phyloP scores from a whole-genome alignment of 192 early-diverging fungal species.

The Coemansia sp. region DNA sequence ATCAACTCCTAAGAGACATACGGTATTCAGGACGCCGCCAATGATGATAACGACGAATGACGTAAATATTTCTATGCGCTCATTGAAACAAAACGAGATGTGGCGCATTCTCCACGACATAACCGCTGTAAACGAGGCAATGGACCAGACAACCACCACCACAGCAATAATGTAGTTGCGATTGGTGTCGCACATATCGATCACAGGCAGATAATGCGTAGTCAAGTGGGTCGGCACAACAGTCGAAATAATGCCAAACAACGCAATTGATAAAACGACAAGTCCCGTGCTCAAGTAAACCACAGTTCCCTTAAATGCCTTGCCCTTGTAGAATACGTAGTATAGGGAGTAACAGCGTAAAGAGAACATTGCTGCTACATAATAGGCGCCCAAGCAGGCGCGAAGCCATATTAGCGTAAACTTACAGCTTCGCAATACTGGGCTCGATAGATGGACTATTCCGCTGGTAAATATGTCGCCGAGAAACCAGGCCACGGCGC shows the following conservation, averaged over 20 bases:
- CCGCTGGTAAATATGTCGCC: conserved; percentile 20
- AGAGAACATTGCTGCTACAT: conserved; percentile 6
- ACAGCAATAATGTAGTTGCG: not conserved
- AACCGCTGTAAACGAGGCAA: conserved; percentile 1
- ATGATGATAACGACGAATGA: not conserved
- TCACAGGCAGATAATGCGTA: conserved; percentile 1
- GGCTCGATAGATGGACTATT: conserved; percentile 9
- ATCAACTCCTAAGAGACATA: conserved; percentile 5
- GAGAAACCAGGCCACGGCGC: conserved; percentile 4
- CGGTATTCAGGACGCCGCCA: conserved; percentile 3
- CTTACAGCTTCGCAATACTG: conserved; percentile 9
- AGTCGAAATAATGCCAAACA: conserved; percentile 12
- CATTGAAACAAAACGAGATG: conserved; percentile 12
- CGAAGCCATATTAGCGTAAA: conserved; percentile 13
- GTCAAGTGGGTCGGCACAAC: conserved; percentile 8
- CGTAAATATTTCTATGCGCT: conserved; percentile 3
- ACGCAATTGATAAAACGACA: not conserved
- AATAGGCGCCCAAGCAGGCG: conserved; percentile 4
- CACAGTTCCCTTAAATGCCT: conserved; percentile 12
- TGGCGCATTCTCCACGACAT: conserved; percentile 19
- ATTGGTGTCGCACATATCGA: conserved; percentile 15
- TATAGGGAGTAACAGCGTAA: conserved; percentile 13
- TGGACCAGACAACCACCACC: conserved; percentile 2
- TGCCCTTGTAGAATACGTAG: conserved; percentile 10
- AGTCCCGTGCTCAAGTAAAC: not conserved